Evolutionary conservation across 1,284 basidiomycete genomes (phyloP).

Genomic region (Irpex sp.): DNA sequence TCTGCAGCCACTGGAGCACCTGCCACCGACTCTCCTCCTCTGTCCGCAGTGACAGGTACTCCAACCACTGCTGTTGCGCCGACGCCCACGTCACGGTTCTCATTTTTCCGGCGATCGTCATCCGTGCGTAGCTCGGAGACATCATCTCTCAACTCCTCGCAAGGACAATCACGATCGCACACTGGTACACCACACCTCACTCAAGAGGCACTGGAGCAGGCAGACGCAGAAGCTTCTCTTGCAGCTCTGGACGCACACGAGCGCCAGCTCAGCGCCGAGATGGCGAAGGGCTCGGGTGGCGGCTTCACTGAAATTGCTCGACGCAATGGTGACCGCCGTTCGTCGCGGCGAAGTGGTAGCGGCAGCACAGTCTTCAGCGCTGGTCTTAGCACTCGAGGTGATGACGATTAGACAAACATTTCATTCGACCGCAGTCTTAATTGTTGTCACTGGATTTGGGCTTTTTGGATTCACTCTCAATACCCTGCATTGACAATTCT

Average conservation of each 20-base stretch:
- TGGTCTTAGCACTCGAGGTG: conserved; percentile 65
- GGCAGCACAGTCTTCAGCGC: conserved; percentile 83
- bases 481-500: background rate
- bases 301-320: conserved; percentile 76
- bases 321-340: conserved; percentile 40
- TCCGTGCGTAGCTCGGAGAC: conserved; percentile 36
- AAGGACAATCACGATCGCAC: conserved; percentile 27
- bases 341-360: conserved; percentile 52
- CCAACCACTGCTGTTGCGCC: conserved; percentile 22
- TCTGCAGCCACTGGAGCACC: conserved; percentile 25
- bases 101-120: conserved; percentile 61
- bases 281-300: conserved; percentile 66
- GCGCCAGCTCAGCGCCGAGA: conserved; percentile 65
- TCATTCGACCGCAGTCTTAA: background rate
- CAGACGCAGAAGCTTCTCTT: conserved; percentile 69
- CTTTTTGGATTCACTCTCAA: background rate
- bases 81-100: conserved; percentile 47
- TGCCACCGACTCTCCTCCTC: conserved; percentile 18
- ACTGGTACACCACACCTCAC: conserved; percentile 48
- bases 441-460: background rate
- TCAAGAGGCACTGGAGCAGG: conserved; percentile 70
- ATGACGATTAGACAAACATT: conserved; percentile 28
- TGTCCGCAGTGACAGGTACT: conserved; percentile 29
- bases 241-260: conserved; percentile 76
- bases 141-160: conserved; percentile 41